Evolutionary conservation across 495 filamentous ascomycete genomes (phyloP).

Genomic region (Daldinia grandis): DNA sequence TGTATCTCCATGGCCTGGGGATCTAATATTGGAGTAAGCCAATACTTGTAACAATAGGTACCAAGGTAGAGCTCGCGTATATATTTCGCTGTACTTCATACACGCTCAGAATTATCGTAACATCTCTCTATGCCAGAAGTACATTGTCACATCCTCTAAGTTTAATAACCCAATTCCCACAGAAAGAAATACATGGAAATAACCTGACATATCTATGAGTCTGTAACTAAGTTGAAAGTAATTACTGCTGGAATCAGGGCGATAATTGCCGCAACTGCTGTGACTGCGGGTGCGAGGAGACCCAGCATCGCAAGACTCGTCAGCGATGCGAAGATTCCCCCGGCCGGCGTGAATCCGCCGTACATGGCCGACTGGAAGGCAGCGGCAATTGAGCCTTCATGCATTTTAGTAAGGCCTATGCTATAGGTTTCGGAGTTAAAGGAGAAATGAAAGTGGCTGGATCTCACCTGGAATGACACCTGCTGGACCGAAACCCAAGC

Average conservation of each 20-base stretch:
- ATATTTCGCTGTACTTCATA: background rate
- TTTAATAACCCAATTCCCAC: background rate
- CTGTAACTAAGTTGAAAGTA: background rate
- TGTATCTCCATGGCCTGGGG: too few relatives aligned
- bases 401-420: background rate
- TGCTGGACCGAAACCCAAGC: background rate
- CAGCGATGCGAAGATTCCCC: constrained; percentile 1
- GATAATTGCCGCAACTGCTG: background rate
- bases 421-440: background rate
- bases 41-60: background rate
- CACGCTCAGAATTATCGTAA: background rate
- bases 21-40: background rate
- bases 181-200: background rate
- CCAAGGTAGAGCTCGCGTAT: background rate
- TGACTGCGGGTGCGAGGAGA: background rate
- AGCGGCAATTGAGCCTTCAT: background rate
- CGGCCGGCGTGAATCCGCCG: background rate
- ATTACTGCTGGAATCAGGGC: background rate
- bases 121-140: background rate
- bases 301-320: constrained; percentile 6
- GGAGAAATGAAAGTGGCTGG: background rate
- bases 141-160: background rate
- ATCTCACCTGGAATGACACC: background rate
- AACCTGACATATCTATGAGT: background rate
- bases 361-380: background rate